Base-by-base conservation (phyloP, 2,329 filamentous ascomycete genomes). In the Aspergillus intermedius region DNA sequence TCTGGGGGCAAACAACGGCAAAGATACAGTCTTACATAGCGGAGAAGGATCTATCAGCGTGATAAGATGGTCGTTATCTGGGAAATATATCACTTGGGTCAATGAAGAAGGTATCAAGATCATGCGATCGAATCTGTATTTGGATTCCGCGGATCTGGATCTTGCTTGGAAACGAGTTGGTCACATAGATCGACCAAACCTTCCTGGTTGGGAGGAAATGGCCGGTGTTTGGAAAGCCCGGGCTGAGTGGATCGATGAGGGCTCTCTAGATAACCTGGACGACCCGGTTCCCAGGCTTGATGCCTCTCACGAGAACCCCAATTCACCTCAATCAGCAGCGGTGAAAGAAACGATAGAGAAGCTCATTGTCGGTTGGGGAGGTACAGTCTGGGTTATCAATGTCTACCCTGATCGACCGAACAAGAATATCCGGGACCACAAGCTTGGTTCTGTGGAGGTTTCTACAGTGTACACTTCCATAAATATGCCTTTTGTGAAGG, bases 41-140 rank as follows among this genome's bases (percentile, higher is more conserved):
- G 93, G 93, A 2, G 94, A 98, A 71, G 93, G 93, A 3, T 82
- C 83, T 2, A 93, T 98, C 54, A 91, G 83, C 64, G 87, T 84
- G 3, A 93, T 98, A 62, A 91, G 94, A 67, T 98, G 91, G 90
- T 97, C 91, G 0, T 67, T 91, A 37, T 91, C 89, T 0, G 91
- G 93, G 1, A 93, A 87, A 70, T 97, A 91, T 62, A 87, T 96
- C 1, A 88, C 84, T 0, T 98, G 93, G 93, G 79, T 95, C 37
- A 98, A 97, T 61, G 93, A 98, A 68, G 86, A 94, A 61, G 93
- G 93, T 3, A 94, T 97, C 65, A 96, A 96, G 67, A 93, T 98
- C 52, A 97, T 97, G 91, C 82, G 93, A 34, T 89, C 89, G 4
- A 88, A 93, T 64, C 64, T 94, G 17, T 82, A 91, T 57, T 77